Evolutionary conservation across 208 protist genomes (phyloP).

Genomic region (Entamoeba histolytica): DNA sequence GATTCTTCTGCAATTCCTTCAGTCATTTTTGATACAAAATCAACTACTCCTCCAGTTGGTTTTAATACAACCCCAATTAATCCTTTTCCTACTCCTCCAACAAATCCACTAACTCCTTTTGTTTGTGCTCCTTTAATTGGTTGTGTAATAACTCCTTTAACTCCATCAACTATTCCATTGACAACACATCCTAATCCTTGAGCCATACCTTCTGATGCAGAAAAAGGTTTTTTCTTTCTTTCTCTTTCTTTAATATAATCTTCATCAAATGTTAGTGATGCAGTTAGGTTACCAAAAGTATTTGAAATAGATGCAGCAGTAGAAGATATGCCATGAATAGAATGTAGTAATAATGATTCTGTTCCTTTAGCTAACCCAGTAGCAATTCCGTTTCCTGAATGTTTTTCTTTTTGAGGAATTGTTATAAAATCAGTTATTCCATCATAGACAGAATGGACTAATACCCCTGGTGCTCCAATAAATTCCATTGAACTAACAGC

Average conservation of each 20-base stretch:
- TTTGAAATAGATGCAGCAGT: not conserved
- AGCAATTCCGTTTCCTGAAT: not conserved
- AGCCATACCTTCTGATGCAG: not conserved
- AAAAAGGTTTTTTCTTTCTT: not conserved
- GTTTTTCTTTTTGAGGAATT: not conserved
- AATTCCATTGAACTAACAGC: not conserved
- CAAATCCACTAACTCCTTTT: conserved; percentile 1
- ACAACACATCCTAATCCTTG: not conserved
- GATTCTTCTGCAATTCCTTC: not conserved
- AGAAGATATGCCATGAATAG: not conserved
- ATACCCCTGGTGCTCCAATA: not conserved
- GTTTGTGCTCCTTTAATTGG: conserved; percentile 7
- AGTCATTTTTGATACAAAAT: conserved; percentile 1
- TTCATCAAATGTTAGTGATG: conserved; percentile 2
- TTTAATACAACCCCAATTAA: not conserved
- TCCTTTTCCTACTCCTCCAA: conserved; percentile 3
- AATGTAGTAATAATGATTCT: not conserved
- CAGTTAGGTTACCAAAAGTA: not conserved
- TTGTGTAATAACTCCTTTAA: conserved; percentile 1
- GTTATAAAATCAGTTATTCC: not conserved
- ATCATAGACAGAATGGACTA: not conserved
- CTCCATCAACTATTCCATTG: not conserved
- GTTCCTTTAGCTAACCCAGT: not conserved
- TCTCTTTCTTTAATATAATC: conserved; percentile 2
- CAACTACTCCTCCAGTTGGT: conserved; percentile 1